Evolutionary conservation across 2,329 filamentous ascomycete species (phyloP).

Genomic region (Bisporella sp.): DNA sequence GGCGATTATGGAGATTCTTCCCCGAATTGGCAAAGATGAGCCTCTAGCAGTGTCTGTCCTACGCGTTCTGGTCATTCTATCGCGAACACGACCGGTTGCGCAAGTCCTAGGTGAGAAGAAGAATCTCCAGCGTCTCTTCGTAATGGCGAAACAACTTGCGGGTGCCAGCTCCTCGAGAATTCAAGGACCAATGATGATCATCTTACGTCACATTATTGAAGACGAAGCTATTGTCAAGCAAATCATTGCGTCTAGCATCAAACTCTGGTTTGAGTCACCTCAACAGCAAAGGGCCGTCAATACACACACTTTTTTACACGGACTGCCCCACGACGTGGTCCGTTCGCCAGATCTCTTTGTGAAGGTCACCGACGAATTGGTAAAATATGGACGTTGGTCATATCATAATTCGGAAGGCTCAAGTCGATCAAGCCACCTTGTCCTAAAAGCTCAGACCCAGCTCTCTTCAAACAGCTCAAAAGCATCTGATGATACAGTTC

Average conservation of each 20-base stretch:
- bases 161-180: slow-evolving; percentile 71
- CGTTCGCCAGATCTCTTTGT: slow-evolving; percentile 82
- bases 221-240: slow-evolving; percentile 87
- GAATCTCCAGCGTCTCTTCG: slow-evolving; percentile 82
- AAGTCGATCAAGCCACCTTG: slow-evolving; percentile 37
- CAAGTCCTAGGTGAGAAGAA: slow-evolving; percentile 75
- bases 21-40: slow-evolving; percentile 81
- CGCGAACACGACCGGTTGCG: slow-evolving; percentile 69
- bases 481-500: slow-evolving; percentile 21
- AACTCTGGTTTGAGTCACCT: slow-evolving; percentile 58
- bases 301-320: slow-evolving; percentile 64
- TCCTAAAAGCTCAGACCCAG: slow-evolving; percentile 19
- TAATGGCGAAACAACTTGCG: slow-evolving; percentile 91
- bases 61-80: slow-evolving; percentile 81
- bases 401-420: slow-evolving; percentile 28
- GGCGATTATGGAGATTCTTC: slow-evolving; percentile 74
- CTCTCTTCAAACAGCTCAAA: slow-evolving; percentile 10
- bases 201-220: slow-evolving; percentile 88
- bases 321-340: slow-evolving; percentile 71
- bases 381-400: slow-evolving; percentile 62
- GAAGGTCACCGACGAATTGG: slow-evolving; percentile 76
- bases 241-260: slow-evolving; percentile 86
- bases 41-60: slow-evolving; percentile 75
- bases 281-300: slow-evolving; percentile 55
- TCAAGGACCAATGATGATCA: slow-evolving; percentile 58